phyloP scores from a whole-genome alignment of 345 rosid genomes.

The Salix caprea region DNA sequence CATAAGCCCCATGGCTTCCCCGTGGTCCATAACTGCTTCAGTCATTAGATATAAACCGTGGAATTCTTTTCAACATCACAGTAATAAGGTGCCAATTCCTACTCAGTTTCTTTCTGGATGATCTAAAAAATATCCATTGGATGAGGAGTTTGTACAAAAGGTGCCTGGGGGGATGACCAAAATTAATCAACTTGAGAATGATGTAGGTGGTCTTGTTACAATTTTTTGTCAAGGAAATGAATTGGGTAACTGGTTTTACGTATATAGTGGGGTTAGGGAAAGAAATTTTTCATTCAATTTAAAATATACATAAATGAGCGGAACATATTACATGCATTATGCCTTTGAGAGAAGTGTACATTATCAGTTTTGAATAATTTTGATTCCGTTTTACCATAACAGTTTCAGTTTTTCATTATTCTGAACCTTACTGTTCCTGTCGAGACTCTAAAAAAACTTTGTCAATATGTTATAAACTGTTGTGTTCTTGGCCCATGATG shows the following conservation, averaged over 20 bases:
- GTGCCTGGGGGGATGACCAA: conserved; percentile 24
- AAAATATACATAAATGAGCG: conserved; percentile 25
- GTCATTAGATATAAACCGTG: conserved; percentile 21
- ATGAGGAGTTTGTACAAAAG: conserved; percentile 17
- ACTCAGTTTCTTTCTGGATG: conserved; percentile 16
- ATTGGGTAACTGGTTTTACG: conserved; percentile 44
- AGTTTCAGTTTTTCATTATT: background rate
- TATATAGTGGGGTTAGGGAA: conserved; percentile 39
- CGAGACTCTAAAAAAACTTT: background rate
- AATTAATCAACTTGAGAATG: conserved; percentile 33
- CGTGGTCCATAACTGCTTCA: conserved; percentile 16
- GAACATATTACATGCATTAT: conserved; percentile 21
- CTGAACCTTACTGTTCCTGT: background rate
- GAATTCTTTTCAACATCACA: conserved; percentile 40
- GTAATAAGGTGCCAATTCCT: conserved; percentile 21
- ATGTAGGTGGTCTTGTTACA: conserved; percentile 18
- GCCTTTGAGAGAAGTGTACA: conserved; percentile 51
- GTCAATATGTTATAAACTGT: background rate
- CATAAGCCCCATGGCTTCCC: conserved; percentile 17
- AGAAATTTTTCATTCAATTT: conserved; percentile 25
- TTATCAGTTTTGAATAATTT: conserved; percentile 61
- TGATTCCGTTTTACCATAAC: background rate
- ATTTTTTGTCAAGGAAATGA: conserved; percentile 30
- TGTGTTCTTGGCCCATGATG: background rate
- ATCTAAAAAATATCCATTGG: conserved; percentile 17